Conservation (phyloP, 75 land plant genomes). For the Picea sitchensis region DNA sequence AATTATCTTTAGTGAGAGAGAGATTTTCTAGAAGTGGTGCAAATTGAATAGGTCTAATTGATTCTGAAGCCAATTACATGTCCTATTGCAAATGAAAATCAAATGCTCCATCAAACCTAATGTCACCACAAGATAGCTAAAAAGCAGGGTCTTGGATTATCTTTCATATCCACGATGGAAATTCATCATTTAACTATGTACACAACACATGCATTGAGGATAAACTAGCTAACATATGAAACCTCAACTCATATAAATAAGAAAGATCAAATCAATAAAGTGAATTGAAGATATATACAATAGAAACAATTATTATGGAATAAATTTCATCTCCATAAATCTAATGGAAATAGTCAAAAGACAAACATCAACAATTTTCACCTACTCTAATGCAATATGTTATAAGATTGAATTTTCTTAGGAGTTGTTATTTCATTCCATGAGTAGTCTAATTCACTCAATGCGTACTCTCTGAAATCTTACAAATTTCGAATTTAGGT, state of each 20-base stretch:
- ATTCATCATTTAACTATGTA: background rate
- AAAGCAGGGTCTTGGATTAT: background rate
- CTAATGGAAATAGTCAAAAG: background rate
- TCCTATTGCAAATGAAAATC: constrained; percentile 45
- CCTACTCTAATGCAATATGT: background rate
- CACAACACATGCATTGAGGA: background rate
- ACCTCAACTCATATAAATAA: background rate
- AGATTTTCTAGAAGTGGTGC: constrained; percentile 86
- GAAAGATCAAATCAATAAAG: background rate
- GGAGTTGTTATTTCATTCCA: background rate
- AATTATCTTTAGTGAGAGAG: constrained; percentile 49
- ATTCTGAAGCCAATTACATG: constrained; percentile 78
- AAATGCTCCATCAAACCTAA: background rate
- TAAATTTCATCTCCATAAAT: background rate
- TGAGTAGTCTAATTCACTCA: background rate
- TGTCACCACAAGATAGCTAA: background rate
- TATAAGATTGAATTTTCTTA: no score
- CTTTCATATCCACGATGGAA: background rate
- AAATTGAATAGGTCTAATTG: constrained; percentile 89
- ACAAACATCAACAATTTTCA: background rate
- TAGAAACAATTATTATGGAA: background rate
- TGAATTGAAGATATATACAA: background rate
- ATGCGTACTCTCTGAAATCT: background rate
- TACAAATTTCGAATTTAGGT: background rate
- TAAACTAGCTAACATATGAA: background rate